Conservation (phyloP, 2,329 filamentous ascomycete genomes). For the Volutella citrinella region DNA sequence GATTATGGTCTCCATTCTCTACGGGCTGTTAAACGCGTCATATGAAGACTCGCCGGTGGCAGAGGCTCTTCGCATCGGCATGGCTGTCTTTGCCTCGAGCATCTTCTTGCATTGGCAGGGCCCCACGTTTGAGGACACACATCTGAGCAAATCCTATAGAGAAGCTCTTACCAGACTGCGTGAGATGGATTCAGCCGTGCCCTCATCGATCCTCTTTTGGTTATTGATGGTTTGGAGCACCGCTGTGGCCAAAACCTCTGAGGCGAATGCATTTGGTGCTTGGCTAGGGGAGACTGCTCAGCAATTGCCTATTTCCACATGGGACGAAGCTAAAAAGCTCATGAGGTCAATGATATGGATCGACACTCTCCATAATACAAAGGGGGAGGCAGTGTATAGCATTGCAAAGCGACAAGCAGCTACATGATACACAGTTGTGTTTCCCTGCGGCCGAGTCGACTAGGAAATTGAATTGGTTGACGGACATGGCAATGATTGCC, state of each 20-base stretch:
- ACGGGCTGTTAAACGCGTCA: constrained; percentile 13
- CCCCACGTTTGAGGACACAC: constrained; percentile 13
- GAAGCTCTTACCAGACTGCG: constrained; percentile 1
- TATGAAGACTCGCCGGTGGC: constrained; percentile 1
- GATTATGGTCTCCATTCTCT: constrained; percentile 14
- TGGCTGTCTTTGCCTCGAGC: constrained; percentile 9
- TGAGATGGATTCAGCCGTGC: neutral
- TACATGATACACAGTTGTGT: no score
- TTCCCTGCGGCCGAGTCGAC: no score
- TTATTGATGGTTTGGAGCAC: constrained; percentile 9
- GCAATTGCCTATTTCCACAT: constrained; percentile 1
- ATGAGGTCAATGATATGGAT: constrained; percentile 16
- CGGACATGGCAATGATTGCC: no score
- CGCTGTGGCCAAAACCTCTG: neutral
- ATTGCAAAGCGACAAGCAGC: no score
- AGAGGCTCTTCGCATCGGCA: constrained; percentile 11
- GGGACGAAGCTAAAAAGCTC: constrained; percentile 3
- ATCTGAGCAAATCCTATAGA: constrained; percentile 4
- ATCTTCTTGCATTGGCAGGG: constrained; percentile 18
- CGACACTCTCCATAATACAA: constrained; percentile 8
- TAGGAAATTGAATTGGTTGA: no score
- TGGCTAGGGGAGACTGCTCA: constrained; percentile 5
- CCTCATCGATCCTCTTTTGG: constrained; percentile 7
- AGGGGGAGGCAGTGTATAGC: neutral
- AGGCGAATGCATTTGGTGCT: accelerated